Base-by-base conservation (phyloP, 2,329 filamentous ascomycete genomes). In the Grosmannia clavigera region DNA sequence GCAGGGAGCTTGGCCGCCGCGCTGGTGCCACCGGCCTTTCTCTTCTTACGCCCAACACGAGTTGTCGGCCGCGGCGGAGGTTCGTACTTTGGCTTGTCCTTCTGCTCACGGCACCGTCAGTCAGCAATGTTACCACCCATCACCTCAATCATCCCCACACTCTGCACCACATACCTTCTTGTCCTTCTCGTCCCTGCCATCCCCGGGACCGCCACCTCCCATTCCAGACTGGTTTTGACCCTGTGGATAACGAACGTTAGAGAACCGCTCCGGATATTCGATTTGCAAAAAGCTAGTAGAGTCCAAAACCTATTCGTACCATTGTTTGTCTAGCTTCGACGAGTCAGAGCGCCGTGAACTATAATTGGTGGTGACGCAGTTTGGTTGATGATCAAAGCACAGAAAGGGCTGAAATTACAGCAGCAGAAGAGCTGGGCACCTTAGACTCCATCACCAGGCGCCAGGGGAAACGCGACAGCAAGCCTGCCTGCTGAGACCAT, bases 21-120 rank as follows among this genome's bases (percentile, higher is more conserved):
- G 74, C 92, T 96, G 64, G 90, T 91, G 58, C 94, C 94, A 62
- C 88, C 91, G 57, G 85, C 83, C 86, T 90, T 96, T 82, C 92
- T 92, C 88, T 99, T 99, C 87, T 95, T 96, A 71, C 92, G 90
- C 63, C 94, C 94, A 72, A 99, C 87, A 73, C 94, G 90, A 66
- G 94, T 97, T 64, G 94, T 99, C 64, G 94, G 94, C 70, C 92
- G 87, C 74, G 94, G 94, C 67, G 94, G 94, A 65, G 94, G 94
- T 76, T 99, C 94, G 81, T 99, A 99, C 88, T 96, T 97, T 72
- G 94, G 94, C 86, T 99, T 99, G 65, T 99, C 92, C 83, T 99
- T 97, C 92, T 96, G 70, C 67, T 14, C 16, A 31, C 3, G 7
- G 29, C 40, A 48, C 25, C 16, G 27, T 3, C 16, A 33, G 22